Base-by-base conservation (phyloP, 768 basidiomycete species). In the Boletus pseudopeckii region DNA sequence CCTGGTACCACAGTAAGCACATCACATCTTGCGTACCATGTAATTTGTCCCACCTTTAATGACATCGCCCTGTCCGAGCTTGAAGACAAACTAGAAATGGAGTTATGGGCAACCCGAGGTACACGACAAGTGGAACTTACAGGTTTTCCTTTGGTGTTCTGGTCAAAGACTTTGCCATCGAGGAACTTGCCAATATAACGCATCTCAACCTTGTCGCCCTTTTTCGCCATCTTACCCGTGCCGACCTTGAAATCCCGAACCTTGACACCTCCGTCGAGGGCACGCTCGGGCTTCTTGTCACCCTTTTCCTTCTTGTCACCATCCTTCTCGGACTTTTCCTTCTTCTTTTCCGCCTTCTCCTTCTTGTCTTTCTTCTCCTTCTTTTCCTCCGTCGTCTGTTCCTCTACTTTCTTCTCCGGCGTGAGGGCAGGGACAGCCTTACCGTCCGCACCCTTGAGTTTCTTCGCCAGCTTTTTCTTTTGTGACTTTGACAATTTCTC, bases 141-240 rank as follows among this genome's bases (percentile, higher is more conserved):
- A 24, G 93, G 92, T 63, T 88, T 86, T 61, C 95, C 95, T 70
- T 84, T 87, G 59, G 77, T 81, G 71, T 93, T 93, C 60, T 79
- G 76, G 73, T 94, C 92, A 60, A 93, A 93, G 18, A 84, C 59
- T 61, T 83, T 86, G 61, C 88, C 89, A 56, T 85, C 83, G 48
- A 74, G 70, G 40, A 97, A 77, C 75, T 94, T 96, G 60, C 96
- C 96, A 62, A 98, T 86, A 72, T 98, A 98, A 53, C 96, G 79
- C 87, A 98, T 90, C 50, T 75, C 76, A 45, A 97, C 79, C 40
- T 76, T 85, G 72, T 87, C 84, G 15, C 95, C 95, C 51, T 84
- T 82, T 77, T 95, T 97, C 17, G 90, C 93, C 64, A 79, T 77
- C 36, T 89, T 83, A n/a, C 96, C 96, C 1, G 80, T 81, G 42